Percentiles rank a stretch among this genome's conserved stretches.
These are phyloP conservation scores for Cucumis cinereus DNA, from an alignment of 306 rosid genomes.

Conservation along the genomic window DNA sequence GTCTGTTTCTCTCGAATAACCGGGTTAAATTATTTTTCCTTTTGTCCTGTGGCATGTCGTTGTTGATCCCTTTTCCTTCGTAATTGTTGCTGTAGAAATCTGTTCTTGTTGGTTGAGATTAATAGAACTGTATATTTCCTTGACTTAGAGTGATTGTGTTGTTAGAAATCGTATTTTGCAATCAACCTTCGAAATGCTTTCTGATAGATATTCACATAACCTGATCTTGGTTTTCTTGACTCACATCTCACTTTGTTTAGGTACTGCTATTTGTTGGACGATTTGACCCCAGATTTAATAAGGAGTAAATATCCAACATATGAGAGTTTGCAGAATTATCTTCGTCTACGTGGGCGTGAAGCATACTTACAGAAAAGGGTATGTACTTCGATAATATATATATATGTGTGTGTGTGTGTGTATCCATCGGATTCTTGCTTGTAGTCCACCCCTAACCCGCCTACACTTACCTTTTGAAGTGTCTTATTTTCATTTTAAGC, in stretches of 20 bases:
- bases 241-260: constrained; percentile 18
- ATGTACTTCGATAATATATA: constrained; percentile 3
- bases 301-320: constrained; percentile 48
- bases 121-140: too few relatives aligned
- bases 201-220: background rate
- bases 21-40: too few relatives aligned
- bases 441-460: background rate
- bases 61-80: too few relatives aligned
- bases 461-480: background rate
- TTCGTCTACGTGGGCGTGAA: constrained; percentile 61
- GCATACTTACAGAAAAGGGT: constrained; percentile 89
- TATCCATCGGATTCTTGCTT: background rate
- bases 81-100: too few relatives aligned
- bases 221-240: background rate
- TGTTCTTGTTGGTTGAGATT: too few relatives aligned
- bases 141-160: too few relatives aligned
- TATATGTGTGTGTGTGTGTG: too few relatives aligned
- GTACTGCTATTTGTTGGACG: constrained; percentile 83
- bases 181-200: background rate
- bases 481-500: background rate
- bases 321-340: constrained; percentile 53
- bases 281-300: constrained; percentile 73
- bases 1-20: too few relatives aligned
- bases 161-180: too few relatives aligned
- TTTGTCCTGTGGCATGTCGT: too few relatives aligned